phyloP scores from a whole-genome alignment of 305 asterid species.

The Striga hermonthica region DNA sequence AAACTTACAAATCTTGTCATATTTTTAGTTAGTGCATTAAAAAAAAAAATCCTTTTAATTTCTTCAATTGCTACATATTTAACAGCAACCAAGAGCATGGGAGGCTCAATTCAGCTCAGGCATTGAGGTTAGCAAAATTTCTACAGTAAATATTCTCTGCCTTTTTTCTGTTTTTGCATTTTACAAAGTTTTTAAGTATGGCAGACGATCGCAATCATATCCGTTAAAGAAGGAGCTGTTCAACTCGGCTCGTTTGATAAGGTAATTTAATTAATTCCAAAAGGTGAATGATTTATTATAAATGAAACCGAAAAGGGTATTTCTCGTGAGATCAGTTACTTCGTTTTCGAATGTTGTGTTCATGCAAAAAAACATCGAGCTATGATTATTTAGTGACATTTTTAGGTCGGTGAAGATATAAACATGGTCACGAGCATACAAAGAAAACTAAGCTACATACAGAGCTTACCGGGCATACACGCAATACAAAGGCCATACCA shows the following conservation, averaged over 20 bases:
- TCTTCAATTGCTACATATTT: constrained; percentile 17
- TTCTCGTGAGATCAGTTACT: not conserved
- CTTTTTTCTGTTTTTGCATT: not conserved
- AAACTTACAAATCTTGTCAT: not conserved
- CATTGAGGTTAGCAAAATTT: constrained; percentile 52
- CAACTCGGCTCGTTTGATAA: constrained; percentile 81
- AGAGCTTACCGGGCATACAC: constrained; percentile 63
- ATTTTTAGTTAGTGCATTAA: not conserved
- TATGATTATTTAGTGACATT: not conserved
- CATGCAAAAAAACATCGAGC: not conserved
- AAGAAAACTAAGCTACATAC: constrained; percentile 68
- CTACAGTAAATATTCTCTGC: not conserved
- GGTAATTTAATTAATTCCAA: constrained; percentile 40
- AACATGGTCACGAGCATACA: constrained; percentile 61
- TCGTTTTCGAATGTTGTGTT: too few relatives aligned
- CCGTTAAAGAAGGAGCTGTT: constrained; percentile 73
- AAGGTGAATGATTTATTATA: not conserved
- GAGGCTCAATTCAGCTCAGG: constrained; percentile 83
- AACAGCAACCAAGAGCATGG: constrained; percentile 86
- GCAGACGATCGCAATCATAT: constrained; percentile 74
- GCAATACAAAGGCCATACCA: constrained; percentile 54
- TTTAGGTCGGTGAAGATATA: constrained; percentile 63
- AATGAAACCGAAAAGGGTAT: not conserved
- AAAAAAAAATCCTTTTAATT: not conserved
- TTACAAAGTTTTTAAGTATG: constrained; percentile 20